Evolutionary conservation across 306 rosid species (phyloP).

Genomic region (Gillenia trifoliata): DNA sequence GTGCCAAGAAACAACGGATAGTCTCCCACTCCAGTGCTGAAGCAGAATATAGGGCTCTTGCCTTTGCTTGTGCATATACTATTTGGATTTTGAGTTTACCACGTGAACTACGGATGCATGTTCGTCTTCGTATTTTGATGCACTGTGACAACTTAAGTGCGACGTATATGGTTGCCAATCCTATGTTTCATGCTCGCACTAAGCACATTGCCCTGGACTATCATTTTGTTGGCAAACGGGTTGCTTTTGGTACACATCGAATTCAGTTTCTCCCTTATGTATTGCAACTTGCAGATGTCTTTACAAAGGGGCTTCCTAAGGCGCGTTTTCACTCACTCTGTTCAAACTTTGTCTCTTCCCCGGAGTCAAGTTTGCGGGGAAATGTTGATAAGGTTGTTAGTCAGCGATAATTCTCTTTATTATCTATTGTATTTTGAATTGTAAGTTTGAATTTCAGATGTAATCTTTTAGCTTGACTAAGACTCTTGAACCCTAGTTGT

Average conservation of each 20-base stretch:
- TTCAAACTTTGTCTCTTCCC: background rate
- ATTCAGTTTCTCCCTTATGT: background rate
- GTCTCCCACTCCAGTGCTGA: background rate
- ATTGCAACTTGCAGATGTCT: background rate
- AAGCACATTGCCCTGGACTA: background rate
- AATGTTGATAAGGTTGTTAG: background rate
- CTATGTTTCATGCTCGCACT: background rate
- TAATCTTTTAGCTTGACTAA: no score
- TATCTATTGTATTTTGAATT: no score
- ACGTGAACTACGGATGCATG: background rate
- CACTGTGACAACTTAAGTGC: background rate
- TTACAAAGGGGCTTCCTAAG: background rate
- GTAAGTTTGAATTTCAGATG: no score
- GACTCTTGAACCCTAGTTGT: no score
- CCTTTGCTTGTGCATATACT: background rate
- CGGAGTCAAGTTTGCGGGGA: background rate
- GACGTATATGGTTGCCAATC: background rate
- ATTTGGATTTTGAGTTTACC: background rate
- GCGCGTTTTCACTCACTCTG: background rate
- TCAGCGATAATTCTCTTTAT: no score
- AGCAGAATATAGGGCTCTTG: background rate
- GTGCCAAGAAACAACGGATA: background rate
- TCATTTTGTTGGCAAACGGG: background rate
- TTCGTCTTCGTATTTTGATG: rapidly evolving
- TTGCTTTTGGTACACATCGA: background rate